Base-by-base conservation (phyloP, 2,329 filamentous ascomycete species). In the Fusarium miscanthi region DNA sequence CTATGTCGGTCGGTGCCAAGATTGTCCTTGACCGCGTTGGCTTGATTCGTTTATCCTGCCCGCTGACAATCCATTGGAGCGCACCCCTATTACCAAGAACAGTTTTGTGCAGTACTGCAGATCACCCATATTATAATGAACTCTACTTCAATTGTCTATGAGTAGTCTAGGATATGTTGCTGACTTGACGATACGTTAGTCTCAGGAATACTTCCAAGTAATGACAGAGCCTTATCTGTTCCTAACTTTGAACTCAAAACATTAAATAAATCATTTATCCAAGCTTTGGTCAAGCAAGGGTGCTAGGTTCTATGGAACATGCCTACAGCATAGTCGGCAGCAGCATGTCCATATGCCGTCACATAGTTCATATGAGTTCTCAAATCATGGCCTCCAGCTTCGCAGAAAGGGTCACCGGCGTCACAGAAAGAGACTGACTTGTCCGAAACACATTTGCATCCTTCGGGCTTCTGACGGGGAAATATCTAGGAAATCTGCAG, bases 331-430 rank as follows among this genome's bases (percentile, higher is more conserved):
- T 67, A 75, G 2, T 69, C 72, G 14, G 37, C 45, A 27, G 74
- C 74, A 27, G 33, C 17, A 27, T 61, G 45, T 11, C 62, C 74
- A 40, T 73, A 75, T 31, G 27, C 48, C 6, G 57, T 35, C 13
- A 76, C 72, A 8, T 76, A 76, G 61, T 63, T 69, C 66, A 75
- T 62, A n/a, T 76, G 74, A 21, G 67, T 58, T 12, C 53, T 74
- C 35, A 76, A 43, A 13, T 70, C 60, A 8, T 63, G 42, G 17
- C 72, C 64, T 6, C 74, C 74, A 16, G 64, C 69, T 6, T 76
- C 69, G 7, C 74, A 76, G 49, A 75, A 76, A 49, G 69, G 48
- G 14, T 76, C 74, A 5, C 67, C 74, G 6, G 72, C 46, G 8
- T 76, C 66, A 25, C 74, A 76, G 48, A 75, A 63, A 1, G 74